phyloP scores from a whole-genome alignment of 495 filamentous ascomycete species.

The Penicillium coffeae region DNA sequence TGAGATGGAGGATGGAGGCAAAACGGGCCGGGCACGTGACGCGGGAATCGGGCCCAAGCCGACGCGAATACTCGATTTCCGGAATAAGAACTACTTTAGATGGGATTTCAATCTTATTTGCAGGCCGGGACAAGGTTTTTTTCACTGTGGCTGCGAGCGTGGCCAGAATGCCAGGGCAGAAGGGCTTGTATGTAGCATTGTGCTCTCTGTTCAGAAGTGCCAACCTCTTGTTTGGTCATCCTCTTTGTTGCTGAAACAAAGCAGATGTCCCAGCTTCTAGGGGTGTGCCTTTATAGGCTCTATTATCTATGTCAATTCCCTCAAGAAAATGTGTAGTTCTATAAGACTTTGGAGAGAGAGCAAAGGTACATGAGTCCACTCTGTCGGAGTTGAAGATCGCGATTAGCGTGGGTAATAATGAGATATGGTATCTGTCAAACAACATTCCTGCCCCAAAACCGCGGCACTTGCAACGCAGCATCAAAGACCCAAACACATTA shows the following conservation, averaged over 20 bases:
- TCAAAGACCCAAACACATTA: too few relatives aligned
- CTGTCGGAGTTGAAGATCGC: background rate
- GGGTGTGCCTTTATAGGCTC: too few relatives aligned
- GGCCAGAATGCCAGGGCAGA: background rate
- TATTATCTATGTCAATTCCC: too few relatives aligned
- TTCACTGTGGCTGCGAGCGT: too few relatives aligned
- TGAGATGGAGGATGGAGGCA: constrained; percentile 34
- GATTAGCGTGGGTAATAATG: constrained; percentile 1
- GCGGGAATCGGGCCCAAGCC: constrained; percentile 9
- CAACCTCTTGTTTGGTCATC: background rate
- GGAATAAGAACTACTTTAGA: too few relatives aligned
- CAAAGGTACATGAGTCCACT: background rate
- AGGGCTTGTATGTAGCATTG: background rate
- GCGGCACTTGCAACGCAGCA: too few relatives aligned
- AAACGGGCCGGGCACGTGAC: constrained; percentile 37
- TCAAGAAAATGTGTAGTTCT: too few relatives aligned
- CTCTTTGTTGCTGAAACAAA: background rate
- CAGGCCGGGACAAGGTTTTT: too few relatives aligned
- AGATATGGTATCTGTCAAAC: constrained; percentile 11
- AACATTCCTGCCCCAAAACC: constrained; percentile 7
- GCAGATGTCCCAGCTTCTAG: background rate
- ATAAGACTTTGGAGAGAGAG: too few relatives aligned
- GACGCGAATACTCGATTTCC: too few relatives aligned
- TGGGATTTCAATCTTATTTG: too few relatives aligned
- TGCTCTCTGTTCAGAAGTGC: background rate